These are phyloP conservation scores for Rauvolfia tetraphylla DNA, from an alignment of 257 asterid species.

Conservation along the genomic window DNA sequence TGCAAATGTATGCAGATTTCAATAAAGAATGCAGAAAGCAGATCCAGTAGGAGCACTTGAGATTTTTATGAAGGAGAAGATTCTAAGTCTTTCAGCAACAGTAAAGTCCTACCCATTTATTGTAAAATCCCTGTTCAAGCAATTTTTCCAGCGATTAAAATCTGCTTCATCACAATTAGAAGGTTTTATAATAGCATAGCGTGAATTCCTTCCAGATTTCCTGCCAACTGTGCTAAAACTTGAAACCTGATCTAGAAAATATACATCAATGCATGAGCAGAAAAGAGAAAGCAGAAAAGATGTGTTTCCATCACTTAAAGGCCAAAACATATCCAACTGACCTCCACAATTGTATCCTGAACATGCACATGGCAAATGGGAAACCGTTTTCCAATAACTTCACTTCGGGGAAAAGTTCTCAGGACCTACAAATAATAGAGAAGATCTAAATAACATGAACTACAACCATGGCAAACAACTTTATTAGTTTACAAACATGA, in stretches of 20 bases:
- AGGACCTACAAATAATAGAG: slow-evolving; percentile 22
- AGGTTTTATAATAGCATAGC: slow-evolving; percentile 16
- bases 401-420: slow-evolving; percentile 23
- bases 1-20: slow-evolving; percentile 4
- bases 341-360: slow-evolving; percentile 27
- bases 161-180: slow-evolving; percentile 23
- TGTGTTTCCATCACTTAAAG: not conserved
- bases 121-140: slow-evolving; percentile 31
- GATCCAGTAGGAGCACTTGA: not conserved
- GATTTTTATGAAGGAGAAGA: not conserved
- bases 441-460: not conserved
- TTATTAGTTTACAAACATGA: not conserved
- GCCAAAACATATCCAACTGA: slow-evolving; percentile 10
- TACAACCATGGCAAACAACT: not conserved
- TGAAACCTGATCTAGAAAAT: slow-evolving; percentile 25
- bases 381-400: slow-evolving; percentile 29
- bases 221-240: slow-evolving; percentile 28
- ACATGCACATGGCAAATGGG: slow-evolving; percentile 35
- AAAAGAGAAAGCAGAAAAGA: not conserved
- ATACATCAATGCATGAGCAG: not conserved
- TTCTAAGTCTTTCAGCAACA: not conserved
- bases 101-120: slow-evolving; percentile 28
- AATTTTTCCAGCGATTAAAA: slow-evolving; percentile 33
- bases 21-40: not conserved
- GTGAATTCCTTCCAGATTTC: slow-evolving; percentile 18